Conservation (phyloP, 1,284 basidiomycete species). For the Entoloma clypeatum region DNA sequence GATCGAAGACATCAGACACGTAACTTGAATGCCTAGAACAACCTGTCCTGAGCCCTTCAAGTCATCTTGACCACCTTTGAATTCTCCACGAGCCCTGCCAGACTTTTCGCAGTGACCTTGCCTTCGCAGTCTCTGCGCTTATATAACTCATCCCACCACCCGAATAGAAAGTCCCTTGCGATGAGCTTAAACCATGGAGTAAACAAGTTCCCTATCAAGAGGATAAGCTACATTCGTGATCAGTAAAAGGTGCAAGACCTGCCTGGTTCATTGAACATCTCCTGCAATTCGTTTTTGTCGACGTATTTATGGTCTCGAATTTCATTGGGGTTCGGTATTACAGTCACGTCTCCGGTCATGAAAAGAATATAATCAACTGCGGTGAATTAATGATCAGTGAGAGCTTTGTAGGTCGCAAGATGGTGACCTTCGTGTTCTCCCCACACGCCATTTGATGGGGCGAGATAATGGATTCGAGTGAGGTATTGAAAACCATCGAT, state of each 20-base stretch:
- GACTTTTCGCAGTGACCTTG: conserved; percentile 62
- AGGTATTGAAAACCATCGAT: conserved; percentile 92
- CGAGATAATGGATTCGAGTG: conserved; percentile 96
- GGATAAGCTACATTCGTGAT: conserved; percentile 11
- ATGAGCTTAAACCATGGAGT: conserved; percentile 99
- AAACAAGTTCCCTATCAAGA: conserved; percentile 73
- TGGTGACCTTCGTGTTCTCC: conserved; percentile 94
- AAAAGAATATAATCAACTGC: conserved; percentile 98
- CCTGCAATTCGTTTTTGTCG: conserved; percentile 82
- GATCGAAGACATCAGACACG: no score
- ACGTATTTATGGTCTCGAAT: conserved; percentile 93
- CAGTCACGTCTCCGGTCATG: conserved; percentile 85
- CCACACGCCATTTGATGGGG: conserved; percentile 91
- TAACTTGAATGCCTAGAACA: background rate
- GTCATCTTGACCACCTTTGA: conserved; percentile 77
- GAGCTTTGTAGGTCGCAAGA: background rate
- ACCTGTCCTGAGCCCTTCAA: conserved; percentile 26
- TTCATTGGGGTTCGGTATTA: conserved; percentile 87
- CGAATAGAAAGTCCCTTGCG: conserved; percentile 93
- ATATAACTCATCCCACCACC: conserved; percentile 95
- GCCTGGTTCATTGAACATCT: conserved; percentile 87
- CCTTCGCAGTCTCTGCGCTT: conserved; percentile 57
- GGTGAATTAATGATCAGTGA: background rate
- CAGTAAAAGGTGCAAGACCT: conserved; percentile 20
- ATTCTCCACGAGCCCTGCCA: conserved; percentile 67